phyloP scores from a whole-genome alignment of 2,329 filamentous ascomycete genomes.

The Fusarium sp. region DNA sequence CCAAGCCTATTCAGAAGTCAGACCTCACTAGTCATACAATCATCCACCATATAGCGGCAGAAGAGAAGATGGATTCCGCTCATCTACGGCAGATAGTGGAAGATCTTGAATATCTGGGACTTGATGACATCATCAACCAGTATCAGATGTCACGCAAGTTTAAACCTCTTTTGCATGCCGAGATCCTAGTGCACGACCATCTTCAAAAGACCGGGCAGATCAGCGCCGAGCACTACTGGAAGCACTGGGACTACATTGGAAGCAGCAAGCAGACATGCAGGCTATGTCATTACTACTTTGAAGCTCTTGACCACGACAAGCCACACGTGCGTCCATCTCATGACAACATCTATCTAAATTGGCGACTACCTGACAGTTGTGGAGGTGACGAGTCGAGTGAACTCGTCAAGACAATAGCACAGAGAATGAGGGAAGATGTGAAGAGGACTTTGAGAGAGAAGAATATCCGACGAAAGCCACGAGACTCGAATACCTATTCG shows the following conservation, averaged over 20 bases:
- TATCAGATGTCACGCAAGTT: conserved; percentile 27
- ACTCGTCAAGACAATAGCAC: neutral
- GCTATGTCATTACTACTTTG: conserved; percentile 50
- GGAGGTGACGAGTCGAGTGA: neutral
- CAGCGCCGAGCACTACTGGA: conserved; percentile 41
- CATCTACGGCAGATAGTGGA: neutral
- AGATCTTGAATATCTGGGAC: conserved; percentile 30
- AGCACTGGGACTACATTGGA: conserved; percentile 48
- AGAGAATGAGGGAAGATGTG: too few relatives aligned
- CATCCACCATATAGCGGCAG: neutral
- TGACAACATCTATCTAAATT: conserved; percentile 50
- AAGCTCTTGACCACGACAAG: conserved; percentile 6
- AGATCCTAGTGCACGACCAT: conserved; percentile 45
- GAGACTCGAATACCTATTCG: too few relatives aligned
- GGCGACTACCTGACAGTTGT: conserved; percentile 46
- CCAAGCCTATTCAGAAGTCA: neutral
- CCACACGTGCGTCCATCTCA: conserved; percentile 44
- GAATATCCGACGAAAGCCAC: too few relatives aligned
- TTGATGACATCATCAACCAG: conserved; percentile 26
- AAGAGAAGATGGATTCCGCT: neutral
- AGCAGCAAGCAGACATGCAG: conserved; percentile 52
- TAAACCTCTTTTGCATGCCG: conserved; percentile 47
- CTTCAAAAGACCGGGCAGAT: conserved; percentile 6
- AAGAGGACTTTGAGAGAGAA: too few relatives aligned
- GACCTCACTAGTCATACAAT: conserved; percentile 7